A percentile compares a stretch with the other conserved stretches of the same genome.
phyloP scores from a whole-genome alignment of 192 early-diverging fungal species.

The Mortierella alpina region DNA sequence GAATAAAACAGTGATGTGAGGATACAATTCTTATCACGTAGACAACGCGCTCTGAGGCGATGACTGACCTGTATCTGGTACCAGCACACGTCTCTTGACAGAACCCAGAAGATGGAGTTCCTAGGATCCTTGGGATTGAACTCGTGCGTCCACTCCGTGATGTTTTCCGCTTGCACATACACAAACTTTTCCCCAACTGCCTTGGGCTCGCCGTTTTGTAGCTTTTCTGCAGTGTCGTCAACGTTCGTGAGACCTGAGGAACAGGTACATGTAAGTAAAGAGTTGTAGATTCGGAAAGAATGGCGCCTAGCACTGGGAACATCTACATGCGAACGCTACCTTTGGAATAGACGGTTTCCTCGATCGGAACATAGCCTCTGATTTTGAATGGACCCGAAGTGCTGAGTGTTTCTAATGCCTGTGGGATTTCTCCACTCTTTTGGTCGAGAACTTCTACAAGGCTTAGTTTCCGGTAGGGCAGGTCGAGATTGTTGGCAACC shows the following conservation, averaged over 20 bases:
- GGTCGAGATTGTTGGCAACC: not conserved
- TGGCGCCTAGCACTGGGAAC: no score
- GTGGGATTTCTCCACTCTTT: not conserved
- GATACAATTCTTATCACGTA: not conserved
- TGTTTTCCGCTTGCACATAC: constrained; percentile 5
- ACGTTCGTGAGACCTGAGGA: no score
- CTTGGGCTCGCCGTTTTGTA: not conserved
- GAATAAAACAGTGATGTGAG: not conserved
- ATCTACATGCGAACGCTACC: not conserved
- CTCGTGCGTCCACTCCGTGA: constrained; percentile 38
- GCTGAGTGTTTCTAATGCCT: constrained; percentile 10
- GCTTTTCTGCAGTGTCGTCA: no score
- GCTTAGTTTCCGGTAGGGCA: constrained; percentile 14
- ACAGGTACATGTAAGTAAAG: no score
- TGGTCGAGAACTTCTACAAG: constrained; percentile 22
- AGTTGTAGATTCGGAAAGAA: no score
- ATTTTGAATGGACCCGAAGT: constrained; percentile 19
- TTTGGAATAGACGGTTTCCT: constrained; percentile 7
- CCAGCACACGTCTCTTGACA: constrained; percentile 31
- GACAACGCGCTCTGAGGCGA: not conserved
- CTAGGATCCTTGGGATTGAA: constrained; percentile 3
- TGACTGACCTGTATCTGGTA: constrained; percentile 34
- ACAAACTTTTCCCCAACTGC: not conserved
- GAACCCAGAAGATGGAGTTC: constrained; percentile 19
- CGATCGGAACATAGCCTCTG: constrained; percentile 15